Base-by-base conservation (phyloP, 352 stramenopile species). In the Peronospora tabacina region DNA sequence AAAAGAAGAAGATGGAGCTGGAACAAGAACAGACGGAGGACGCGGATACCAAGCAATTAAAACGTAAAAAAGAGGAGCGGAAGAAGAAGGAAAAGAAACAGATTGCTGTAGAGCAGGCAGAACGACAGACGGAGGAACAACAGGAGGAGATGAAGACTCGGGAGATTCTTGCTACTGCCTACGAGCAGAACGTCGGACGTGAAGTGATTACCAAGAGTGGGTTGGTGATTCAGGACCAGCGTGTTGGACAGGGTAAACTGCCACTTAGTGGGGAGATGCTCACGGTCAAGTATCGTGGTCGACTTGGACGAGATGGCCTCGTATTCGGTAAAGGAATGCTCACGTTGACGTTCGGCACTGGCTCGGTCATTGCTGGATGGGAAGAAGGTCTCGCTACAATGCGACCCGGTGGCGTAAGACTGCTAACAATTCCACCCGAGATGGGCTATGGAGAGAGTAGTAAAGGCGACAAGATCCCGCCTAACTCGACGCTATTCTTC, bases 271-370 rank as follows among this genome's bases (percentile, higher is more conserved):
- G 79, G 13, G 71, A 90, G 54, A 84, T 85, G 75, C 53, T 87
- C 19, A 90, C 79, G 2, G 76, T 87, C 55, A 79, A 81, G 39
- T 90, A 90, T 43, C 59, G 68, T 35, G 79, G 72, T 8, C 67
- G 63, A 5, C 58, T 90, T 17, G 79, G 69, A 52, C 66, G 72
- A 15, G 69, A 78, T 15, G 79, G 79, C 8, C 57, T 85, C 5
- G 66, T 85, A 34, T 90, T 90, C 45, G 72, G 79, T 49, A 87
- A 87, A 44, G 79, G 78, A 10, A 90, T 87, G 75, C 73, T 90
- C 12, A 74, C 72, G 7, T 75, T 64, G 5, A 75, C 44, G 41
- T 87, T 70, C 53, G 76, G 76, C 48, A 78, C 71, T 7, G 72
- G 72, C 22, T 86, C 75, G 7, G 71, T 90, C 24, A 90, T 90